Percentiles rank a stretch among this genome's conserved stretches.
Evolutionary conservation across 441 rosid genomes (phyloP).

Genomic region (Populus trichocarpa): DNA sequence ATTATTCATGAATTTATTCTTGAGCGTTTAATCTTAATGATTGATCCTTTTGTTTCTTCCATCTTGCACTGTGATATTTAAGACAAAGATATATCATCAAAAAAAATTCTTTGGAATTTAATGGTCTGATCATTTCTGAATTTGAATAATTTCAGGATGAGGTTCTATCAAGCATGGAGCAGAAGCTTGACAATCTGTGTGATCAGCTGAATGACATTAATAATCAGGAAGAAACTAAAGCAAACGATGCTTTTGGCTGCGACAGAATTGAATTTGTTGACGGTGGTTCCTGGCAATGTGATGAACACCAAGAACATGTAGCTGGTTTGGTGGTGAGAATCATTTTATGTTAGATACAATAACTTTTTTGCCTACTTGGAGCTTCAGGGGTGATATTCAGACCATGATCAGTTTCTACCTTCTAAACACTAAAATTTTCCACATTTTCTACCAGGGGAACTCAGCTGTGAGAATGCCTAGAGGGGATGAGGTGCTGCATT

Average conservation of each 20-base stretch:
- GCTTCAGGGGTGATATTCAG: neutral
- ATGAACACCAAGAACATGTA: conserved; percentile 56
- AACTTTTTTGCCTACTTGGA: neutral
- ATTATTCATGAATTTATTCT: neutral
- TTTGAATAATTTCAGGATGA: conserved; percentile 52
- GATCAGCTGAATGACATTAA: conserved; percentile 44
- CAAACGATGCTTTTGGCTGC: conserved; percentile 42
- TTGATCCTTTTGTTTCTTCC: neutral
- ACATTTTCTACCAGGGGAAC: conserved; percentile 37
- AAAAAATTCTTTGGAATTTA: neutral
- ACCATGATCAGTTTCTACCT: neutral
- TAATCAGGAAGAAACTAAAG: conserved; percentile 28
- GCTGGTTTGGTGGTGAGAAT: conserved; percentile 35
- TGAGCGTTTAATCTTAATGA: neutral
- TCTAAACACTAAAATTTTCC: neutral
- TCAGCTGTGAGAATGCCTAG: conserved; percentile 20
- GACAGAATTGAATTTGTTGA: conserved; percentile 43
- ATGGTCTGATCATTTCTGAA: neutral
- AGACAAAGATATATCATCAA: neutral
- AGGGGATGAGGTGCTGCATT: conserved; percentile 34
- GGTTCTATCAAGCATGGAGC: conserved; percentile 73
- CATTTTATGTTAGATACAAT: neutral
- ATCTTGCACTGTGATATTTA: neutral
- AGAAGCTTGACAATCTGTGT: conserved; percentile 73
- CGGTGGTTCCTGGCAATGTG: conserved; percentile 87